Percentiles rank a stretch among this genome's conserved stretches.
These are phyloP conservation scores for Magnusiomyces sp. DNA, from an alignment of 1,139 yeast species.

Conservation along the genomic window DNA sequence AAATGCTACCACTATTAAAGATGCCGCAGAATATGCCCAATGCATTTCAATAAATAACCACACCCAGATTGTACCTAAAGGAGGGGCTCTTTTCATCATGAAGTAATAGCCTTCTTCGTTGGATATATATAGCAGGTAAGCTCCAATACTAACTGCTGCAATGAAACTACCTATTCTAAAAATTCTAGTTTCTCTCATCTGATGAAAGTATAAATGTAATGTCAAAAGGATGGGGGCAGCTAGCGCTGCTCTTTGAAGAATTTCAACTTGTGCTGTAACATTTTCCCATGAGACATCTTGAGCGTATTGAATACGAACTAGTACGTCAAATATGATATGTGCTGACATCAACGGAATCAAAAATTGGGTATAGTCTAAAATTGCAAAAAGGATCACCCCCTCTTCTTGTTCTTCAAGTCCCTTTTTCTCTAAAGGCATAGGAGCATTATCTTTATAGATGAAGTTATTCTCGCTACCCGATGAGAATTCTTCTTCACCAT, in stretches of 20 bases:
- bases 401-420: constrained; percentile 20
- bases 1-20: constrained; percentile 26
- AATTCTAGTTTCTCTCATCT: constrained; percentile 16
- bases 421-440: neutral
- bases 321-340: constrained; percentile 28
- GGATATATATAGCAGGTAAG: constrained; percentile 30
- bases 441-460: neutral
- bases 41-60: constrained; percentile 36
- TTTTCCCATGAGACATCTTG: constrained; percentile 13
- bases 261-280: constrained; percentile 15
- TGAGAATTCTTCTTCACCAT: neutral
- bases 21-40: constrained; percentile 30
- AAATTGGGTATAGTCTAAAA: constrained; percentile 27
- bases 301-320: constrained; percentile 30
- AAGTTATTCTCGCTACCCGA: neutral
- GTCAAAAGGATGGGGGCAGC: constrained; percentile 27
- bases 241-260: constrained; percentile 15
- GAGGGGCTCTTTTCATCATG: constrained; percentile 35
- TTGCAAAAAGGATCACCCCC: constrained; percentile 24
- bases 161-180: constrained; percentile 22
- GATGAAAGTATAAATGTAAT: constrained; percentile 24
- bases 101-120: constrained; percentile 34
- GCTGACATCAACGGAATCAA: constrained; percentile 30
- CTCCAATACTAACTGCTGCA: constrained; percentile 27
- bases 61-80: constrained; percentile 35